Evolutionary conservation across 2,329 filamentous ascomycete genomes (phyloP), one percentile per base, ranked within the genome.

Genomic region (Monilinia polystroma): DNA sequence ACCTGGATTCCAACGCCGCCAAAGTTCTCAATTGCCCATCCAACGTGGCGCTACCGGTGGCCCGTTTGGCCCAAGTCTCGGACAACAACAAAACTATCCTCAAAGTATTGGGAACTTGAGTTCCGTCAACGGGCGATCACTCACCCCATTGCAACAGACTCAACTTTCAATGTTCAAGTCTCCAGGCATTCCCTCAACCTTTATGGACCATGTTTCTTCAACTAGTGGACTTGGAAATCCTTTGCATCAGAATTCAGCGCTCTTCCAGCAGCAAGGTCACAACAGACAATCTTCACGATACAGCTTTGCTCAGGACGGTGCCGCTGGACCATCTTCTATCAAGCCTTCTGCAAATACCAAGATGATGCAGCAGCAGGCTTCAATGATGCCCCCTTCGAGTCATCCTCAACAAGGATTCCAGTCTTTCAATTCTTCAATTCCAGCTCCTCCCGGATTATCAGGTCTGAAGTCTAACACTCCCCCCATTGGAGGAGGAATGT

Each of bases 401-500:
- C 73, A 74, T 62, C 80, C 82, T 52, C 85, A 87, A 73, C 78
- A 86, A 77, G 78, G 83, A 71, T 86, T 84, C 70, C 90, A 91
- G 70, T 95, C 92, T 76, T 97, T 95, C 77, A 86, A 89, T 58
- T 89, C 87, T 64, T 91, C 91, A 12, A 92, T 97, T 75, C 92
- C 96, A 74, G 94, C 93, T 4, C 95, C 96, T 38, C 95, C 95
- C 68, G 58, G 58, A 51, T 35, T 62, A 10, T 96, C 95, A 0
- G 95, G 95, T 12, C 83, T 99, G 38, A 99, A 99, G 80, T 96
- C 94, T 29, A 92, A 93, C 53, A 98, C 94, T 23, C 94, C 95
- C 67, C 94, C 95, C 20, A 93, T 91, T 71, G 87, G 87, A 63
- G 88, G 86, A 65, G 86, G 87, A 71, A 95, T 97, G 86, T 98